Conservation (phyloP, 2,329 filamentous ascomycete genomes). For the Aspergillus quadricinctus region DNA sequence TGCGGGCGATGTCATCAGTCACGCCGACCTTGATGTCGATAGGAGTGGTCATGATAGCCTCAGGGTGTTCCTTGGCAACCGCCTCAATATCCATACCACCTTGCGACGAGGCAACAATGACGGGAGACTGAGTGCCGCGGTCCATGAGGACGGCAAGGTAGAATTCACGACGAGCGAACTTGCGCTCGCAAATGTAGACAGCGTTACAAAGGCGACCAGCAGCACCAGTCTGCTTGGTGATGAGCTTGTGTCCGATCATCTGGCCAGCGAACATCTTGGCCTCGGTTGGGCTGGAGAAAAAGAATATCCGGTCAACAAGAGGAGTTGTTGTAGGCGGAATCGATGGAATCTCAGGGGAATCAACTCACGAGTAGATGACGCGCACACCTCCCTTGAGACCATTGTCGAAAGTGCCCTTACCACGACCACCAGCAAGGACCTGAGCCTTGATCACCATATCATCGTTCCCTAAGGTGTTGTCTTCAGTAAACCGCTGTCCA, state of each 20-base stretch:
- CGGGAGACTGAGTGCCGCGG: constrained; percentile 80
- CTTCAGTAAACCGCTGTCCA: constrained; percentile 18
- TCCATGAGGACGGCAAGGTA: constrained; percentile 99
- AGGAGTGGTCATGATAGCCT: constrained; percentile 89
- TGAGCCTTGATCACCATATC: constrained; percentile 99
- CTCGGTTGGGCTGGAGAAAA: constrained; percentile 62
- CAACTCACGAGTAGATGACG: constrained; percentile 85
- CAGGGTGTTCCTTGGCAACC: constrained; percentile 95
- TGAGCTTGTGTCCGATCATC: constrained; percentile 99
- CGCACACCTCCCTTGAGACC: constrained; percentile 98
- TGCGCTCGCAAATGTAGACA: constrained; percentile 99
- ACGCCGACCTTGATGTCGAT: constrained; percentile 94
- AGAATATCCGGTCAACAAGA: constrained; percentile 5
- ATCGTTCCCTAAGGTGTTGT: constrained; percentile 56
- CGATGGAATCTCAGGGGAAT: background rate
- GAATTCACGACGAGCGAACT: constrained; percentile 98
- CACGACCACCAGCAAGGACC: constrained; percentile 93
- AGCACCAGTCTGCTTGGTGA: constrained; percentile 98
- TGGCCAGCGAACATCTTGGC: constrained; percentile 97
- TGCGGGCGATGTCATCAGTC: constrained; percentile 87
- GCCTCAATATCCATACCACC: constrained; percentile 99
- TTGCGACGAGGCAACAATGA: constrained; percentile 96
- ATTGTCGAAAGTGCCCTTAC: constrained; percentile 97
- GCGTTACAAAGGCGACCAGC: constrained; percentile 90
- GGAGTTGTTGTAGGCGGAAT: constrained; percentile 1